A percentile compares a stretch with the other conserved stretches of the same genome.
Evolutionary conservation across 441 rosid species (phyloP).

Genomic region (Arabidopsis hybrid): DNA sequence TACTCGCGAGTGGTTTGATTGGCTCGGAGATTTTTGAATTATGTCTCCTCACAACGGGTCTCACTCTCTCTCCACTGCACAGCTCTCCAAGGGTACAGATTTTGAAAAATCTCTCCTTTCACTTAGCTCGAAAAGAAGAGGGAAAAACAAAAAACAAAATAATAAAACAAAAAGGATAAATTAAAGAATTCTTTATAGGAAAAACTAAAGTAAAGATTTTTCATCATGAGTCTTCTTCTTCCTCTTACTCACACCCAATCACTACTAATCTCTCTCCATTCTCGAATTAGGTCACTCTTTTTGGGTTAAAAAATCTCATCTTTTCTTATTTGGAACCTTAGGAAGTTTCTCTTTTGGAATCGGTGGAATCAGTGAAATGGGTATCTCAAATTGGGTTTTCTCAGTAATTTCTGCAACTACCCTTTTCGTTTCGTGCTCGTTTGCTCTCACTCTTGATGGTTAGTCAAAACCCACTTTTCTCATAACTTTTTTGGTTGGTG

Average conservation of each 20-base stretch:
- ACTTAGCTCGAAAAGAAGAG: slow-evolving; percentile 41
- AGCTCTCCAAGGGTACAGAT: slow-evolving; percentile 11
- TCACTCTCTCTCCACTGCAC: slow-evolving; percentile 38
- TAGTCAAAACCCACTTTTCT: slow-evolving; percentile 20
- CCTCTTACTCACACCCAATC: slow-evolving; percentile 24
- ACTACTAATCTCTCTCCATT: slow-evolving; percentile 36
- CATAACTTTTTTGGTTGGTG: slow-evolving; percentile 5
- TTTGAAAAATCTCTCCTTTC: slow-evolving; percentile 45
- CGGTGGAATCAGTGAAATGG: slow-evolving; percentile 24
- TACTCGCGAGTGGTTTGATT: slow-evolving; percentile 14
- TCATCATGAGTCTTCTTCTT: slow-evolving; percentile 36
- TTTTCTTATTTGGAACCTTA: background rate
- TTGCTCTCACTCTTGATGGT: slow-evolving; percentile 47
- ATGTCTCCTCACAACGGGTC: slow-evolving; percentile 70
- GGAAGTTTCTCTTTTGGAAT: background rate
- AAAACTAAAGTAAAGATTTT: slow-evolving; percentile 38
- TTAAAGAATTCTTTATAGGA: slow-evolving; percentile 33
- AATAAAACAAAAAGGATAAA: background rate
- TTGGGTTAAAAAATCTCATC: slow-evolving; percentile 20
- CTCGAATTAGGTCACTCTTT: slow-evolving; percentile 30
- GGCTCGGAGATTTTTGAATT: slow-evolving; percentile 29
- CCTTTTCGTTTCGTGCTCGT: slow-evolving; percentile 38
- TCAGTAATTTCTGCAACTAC: slow-evolving; percentile 29
- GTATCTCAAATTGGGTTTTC: slow-evolving; percentile 20
- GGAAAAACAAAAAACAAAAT: slow-evolving; percentile 10